Base-by-base conservation (phyloP, 179 eudicot species). In the Drosera spatulata region DNA sequence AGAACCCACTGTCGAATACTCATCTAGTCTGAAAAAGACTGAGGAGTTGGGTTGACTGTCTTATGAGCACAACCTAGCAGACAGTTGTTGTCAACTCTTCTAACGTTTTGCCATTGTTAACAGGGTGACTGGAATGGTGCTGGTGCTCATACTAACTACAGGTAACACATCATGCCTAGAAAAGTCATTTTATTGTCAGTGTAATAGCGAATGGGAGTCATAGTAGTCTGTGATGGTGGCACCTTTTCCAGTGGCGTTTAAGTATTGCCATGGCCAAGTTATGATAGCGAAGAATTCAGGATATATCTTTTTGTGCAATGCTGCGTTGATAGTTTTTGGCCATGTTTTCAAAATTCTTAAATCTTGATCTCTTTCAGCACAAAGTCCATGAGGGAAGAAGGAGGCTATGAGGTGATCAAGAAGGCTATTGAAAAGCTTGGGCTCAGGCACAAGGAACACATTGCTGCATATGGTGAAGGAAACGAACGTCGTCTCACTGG, bases 91-190 rank as follows among this genome's bases (percentile, higher is more conserved):
- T 15, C 4, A 50, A 50, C 41, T 41, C 62, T 13, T 50, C 13
- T 63, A 53, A 33, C 49, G 12, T 55, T 39, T 6, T 55, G 9
- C 1, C 43, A 13, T 51, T 62, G 38, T 3, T 62, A 40, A 55
- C 65, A 85, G 91, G 99, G 99, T 71, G 99, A 93, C 72, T 89
- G 99, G 99, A 93, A 93, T 55, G 96, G 99, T 2, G 99, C 96
- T 62, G 99, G 99, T 48, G 87, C 88, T 59, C 99, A 93, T 79
- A 75, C 88, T 9, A 93, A 93, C 70, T 93, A 82, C 85, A 93
- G 98, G 98, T 91, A 61, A n/a, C 5, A 1, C 37, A 7, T 1
- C 39, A 53, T 14, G 6, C 3, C 12, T 53, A 14, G 39, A 53
- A 53, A 9, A 15, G 15, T 12, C 55, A 52, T 52, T 7, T 46